Conservation (phyloP, 148 eudicot species). For the Chenopodium berlandieri region DNA sequence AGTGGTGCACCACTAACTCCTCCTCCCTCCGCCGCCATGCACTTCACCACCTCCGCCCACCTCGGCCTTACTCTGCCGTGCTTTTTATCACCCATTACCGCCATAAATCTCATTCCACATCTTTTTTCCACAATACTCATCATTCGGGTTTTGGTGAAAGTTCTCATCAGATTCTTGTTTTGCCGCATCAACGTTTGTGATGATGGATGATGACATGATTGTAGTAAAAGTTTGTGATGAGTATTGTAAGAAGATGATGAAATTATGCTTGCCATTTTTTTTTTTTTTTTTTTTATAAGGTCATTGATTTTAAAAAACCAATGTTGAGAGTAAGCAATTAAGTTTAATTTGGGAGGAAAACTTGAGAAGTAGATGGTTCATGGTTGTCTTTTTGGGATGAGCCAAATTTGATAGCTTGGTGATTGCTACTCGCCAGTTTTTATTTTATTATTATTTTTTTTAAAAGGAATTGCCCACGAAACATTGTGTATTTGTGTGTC, state of each 20-base stretch:
- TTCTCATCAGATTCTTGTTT: not conserved
- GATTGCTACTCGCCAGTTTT: no score
- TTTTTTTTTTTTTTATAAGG: not conserved
- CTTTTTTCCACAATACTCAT: no score
- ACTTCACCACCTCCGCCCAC: slow-evolving; percentile 10
- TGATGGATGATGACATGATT: not conserved
- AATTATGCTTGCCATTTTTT: slow-evolving; percentile 14
- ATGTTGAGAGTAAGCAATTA: not conserved
- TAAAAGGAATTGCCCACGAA: no score
- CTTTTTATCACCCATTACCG: not conserved
- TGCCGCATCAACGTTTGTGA: not conserved
- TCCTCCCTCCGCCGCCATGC: slow-evolving; percentile 9
- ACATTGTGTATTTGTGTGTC: no score
- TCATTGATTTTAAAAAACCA: no score
- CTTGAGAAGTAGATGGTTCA: no score
- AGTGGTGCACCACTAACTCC: slow-evolving; percentile 34
- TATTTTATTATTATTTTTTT: not conserved
- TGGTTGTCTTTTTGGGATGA: not conserved
- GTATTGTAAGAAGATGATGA: not conserved
- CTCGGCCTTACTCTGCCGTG: not conserved
- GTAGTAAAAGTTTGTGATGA: slow-evolving; percentile 8
- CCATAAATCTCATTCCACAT: no score
- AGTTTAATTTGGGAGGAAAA: not conserved
- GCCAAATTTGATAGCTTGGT: not conserved
- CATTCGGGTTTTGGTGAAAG: no score